Evolutionary conservation across 1,284 basidiomycete species (phyloP).

Genomic region (Tilletia indica): DNA sequence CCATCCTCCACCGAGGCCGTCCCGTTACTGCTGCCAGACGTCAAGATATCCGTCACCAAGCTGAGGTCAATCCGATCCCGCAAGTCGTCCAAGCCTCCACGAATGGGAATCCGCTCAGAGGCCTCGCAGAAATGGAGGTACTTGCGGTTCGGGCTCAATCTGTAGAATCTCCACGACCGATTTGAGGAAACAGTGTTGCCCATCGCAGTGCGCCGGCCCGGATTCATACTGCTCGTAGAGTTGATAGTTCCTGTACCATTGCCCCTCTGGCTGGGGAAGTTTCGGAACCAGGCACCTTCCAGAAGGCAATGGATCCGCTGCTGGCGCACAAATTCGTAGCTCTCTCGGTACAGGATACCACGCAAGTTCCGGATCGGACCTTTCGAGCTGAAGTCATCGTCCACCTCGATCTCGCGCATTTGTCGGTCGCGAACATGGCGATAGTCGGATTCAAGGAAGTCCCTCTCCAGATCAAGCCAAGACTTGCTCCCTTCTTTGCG

Average conservation of each 20-base stretch:
- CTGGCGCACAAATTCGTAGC: conserved; percentile 84
- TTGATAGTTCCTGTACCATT: not conserved
- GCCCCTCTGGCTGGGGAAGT: conserved; percentile 44
- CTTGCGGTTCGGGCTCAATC: conserved; percentile 64
- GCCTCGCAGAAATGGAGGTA: conserved; percentile 80
- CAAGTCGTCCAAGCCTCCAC: conserved; percentile 77
- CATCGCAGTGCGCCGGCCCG: conserved; percentile 1
- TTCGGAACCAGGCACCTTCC: conserved; percentile 88
- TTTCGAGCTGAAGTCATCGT: conserved; percentile 67
- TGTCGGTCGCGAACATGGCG: conserved; percentile 82
- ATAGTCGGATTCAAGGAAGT: conserved; percentile 83
- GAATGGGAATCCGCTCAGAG: conserved; percentile 71
- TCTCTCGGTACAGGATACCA: conserved; percentile 82
- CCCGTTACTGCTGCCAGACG: conserved; percentile 5
- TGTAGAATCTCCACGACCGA: conserved; percentile 55
- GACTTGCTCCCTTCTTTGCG: conserved; percentile 72
- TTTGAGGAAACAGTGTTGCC: not conserved
- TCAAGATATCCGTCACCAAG: conserved; percentile 52
- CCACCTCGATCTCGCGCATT: conserved; percentile 87
- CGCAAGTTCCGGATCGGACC: conserved; percentile 66
- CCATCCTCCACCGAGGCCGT: not conserved
- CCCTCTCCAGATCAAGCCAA: conserved; percentile 81
- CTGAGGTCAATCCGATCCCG: conserved; percentile 64
- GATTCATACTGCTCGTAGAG: conserved; percentile 3
- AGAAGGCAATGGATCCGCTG: conserved; percentile 84